phyloP scores from a whole-genome alignment of 2,329 filamentous ascomycete genomes.

The Aspergillus sp. region DNA sequence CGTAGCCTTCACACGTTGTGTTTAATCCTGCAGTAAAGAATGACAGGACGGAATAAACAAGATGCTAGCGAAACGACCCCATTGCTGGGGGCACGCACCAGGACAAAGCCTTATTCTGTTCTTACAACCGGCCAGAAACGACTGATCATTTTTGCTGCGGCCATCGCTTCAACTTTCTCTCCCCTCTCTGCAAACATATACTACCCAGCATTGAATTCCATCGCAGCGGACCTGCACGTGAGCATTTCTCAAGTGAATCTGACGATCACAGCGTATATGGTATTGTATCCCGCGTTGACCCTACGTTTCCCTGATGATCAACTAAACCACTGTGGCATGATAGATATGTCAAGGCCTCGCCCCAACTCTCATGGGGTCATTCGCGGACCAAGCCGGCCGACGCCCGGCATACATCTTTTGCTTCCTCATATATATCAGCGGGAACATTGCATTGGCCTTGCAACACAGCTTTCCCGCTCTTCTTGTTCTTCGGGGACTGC shows the following conservation, averaged over 20 bases:
- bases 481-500: slow-evolving; percentile 41
- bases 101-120: slow-evolving; percentile 23
- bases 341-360: slow-evolving; percentile 52
- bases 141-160: slow-evolving; percentile 38
- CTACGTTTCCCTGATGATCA: neutral
- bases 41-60: too few species aligned
- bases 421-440: slow-evolving; percentile 43
- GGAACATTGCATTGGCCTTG: slow-evolving; percentile 42
- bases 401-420: slow-evolving; percentile 49
- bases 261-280: slow-evolving; percentile 35
- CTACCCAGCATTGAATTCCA: slow-evolving; percentile 39
- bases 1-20: too few species aligned
- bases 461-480: slow-evolving; percentile 39
- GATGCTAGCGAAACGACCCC: slow-evolving; percentile 13
- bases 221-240: slow-evolving; percentile 30
- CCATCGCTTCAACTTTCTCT: slow-evolving; percentile 42
- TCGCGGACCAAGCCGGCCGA: slow-evolving; percentile 49
- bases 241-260: slow-evolving; percentile 24
- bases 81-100: slow-evolving; percentile 8
- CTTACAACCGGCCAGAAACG: slow-evolving; percentile 35
- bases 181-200: slow-evolving; percentile 46
- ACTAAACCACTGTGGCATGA: too few species aligned
- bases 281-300: slow-evolving; percentile 1
- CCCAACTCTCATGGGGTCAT: slow-evolving; percentile 47
- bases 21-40: too few species aligned